These are phyloP conservation scores for Pyrenophora teres DNA, from an alignment of 2,329 filamentous ascomycete species.

Conservation along the genomic window DNA sequence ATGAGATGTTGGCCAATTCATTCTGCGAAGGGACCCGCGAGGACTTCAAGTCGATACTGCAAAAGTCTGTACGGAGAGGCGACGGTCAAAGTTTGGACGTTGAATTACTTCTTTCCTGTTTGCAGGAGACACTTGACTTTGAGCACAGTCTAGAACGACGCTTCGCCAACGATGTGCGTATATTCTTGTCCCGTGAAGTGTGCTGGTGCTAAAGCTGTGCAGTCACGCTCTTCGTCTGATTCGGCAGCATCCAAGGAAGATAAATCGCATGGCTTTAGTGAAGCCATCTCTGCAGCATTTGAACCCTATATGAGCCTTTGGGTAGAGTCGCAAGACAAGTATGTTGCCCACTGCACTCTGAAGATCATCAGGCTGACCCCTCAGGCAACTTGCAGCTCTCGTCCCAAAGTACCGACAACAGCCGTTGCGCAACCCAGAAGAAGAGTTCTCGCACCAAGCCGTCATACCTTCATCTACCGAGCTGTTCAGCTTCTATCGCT, in stretches of 20 bases:
- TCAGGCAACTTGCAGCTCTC: constrained; percentile 72
- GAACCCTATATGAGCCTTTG: constrained; percentile 96
- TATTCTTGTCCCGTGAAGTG: neutral
- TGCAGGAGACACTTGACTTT: constrained; percentile 96
- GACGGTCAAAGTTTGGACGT: constrained; percentile 85
- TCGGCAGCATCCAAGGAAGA: constrained; percentile 82
- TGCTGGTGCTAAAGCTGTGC: constrained; percentile 21
- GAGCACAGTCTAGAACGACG: constrained; percentile 87
- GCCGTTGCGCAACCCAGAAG: constrained; percentile 77
- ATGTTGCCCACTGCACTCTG: constrained; percentile 17
- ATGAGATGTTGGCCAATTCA: constrained; percentile 84
- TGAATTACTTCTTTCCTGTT: constrained; percentile 81
- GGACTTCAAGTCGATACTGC: constrained; percentile 91
- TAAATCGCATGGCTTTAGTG: constrained; percentile 76
- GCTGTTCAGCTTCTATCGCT: constrained; percentile 94
- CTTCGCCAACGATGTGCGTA: constrained; percentile 65
- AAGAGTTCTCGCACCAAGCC: constrained; percentile 88
- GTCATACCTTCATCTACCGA: constrained; percentile 95
- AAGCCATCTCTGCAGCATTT: constrained; percentile 93
- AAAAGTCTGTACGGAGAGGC: constrained; percentile 78
- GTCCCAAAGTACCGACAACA: constrained; percentile 88
- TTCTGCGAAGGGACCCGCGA: constrained; percentile 96
- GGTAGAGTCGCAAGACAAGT: constrained; percentile 93
- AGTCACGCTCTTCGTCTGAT: constrained; percentile 81
- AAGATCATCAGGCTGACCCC: constrained; percentile 14